Conservation (phyloP, 345 rosid species). For the Populus simonii region DNA sequence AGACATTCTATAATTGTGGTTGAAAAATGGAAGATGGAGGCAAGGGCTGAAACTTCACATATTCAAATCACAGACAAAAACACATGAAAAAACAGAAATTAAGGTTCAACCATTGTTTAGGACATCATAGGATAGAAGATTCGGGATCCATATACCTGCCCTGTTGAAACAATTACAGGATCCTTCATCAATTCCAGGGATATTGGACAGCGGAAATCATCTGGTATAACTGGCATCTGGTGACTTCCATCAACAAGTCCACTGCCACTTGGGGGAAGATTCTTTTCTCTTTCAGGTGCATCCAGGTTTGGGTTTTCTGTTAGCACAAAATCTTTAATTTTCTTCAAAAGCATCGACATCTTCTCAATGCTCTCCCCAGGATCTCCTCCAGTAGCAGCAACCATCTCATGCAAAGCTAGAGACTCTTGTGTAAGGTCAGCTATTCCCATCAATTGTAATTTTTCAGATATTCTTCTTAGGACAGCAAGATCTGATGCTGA, state of each 20-base stretch:
- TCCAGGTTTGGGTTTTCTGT: conserved; percentile 62
- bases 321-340: conserved; percentile 87
- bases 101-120: neutral
- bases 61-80: neutral
- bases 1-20: neutral
- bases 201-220: conserved; percentile 97
- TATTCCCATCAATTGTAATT: conserved; percentile 68
- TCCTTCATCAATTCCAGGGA: conserved; percentile 94
- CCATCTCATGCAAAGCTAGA: conserved; percentile 86
- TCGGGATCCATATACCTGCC: conserved; percentile 60
- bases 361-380: conserved; percentile 77
- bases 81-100: neutral
- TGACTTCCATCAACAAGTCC: conserved; percentile 61
- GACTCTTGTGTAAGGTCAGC: conserved; percentile 84
- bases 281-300: conserved; percentile 37
- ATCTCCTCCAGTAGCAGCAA: conserved; percentile 60
- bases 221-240: conserved; percentile 70
- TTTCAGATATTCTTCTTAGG: conserved; percentile 61
- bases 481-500: conserved; percentile 45
- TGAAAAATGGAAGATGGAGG: neutral
- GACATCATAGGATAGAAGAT: conserved; percentile 10
- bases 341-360: conserved; percentile 73
- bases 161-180: conserved; percentile 96
- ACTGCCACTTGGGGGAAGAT: conserved; percentile 38
- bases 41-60: neutral